A percentile compares a stretch with the other conserved stretches of the same genome.
Evolutionary conservation across 176 grass and related monocot genomes (phyloP).

Genomic region (Typha latifolia): DNA sequence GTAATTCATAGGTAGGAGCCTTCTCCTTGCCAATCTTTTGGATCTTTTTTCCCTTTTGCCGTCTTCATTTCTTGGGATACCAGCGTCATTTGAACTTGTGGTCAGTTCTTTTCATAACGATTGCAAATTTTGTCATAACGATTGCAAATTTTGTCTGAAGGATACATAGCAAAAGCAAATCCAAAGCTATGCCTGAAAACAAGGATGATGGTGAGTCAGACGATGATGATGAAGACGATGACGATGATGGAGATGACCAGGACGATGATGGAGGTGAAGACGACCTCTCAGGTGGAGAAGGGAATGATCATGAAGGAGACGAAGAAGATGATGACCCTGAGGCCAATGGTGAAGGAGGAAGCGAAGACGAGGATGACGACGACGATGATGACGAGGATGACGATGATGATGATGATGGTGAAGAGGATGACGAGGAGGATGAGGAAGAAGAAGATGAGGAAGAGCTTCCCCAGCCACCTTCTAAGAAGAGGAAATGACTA

Average conservation of each 20-base stretch:
- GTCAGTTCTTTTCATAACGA: background rate
- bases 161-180: constrained; percentile 28
- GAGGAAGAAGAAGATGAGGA: constrained; percentile 22
- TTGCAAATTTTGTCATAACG: too few relatives aligned
- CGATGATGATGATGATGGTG: background rate
- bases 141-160: constrained; percentile 3
- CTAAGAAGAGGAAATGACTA: constrained; percentile 46
- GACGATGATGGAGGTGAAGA: constrained; percentile 29
- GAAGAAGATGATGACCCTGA: constrained; percentile 28
- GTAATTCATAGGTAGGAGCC: constrained; percentile 4
- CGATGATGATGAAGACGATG: constrained; percentile 35
- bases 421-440: constrained; percentile 19
- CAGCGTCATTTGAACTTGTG: background rate
- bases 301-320: constrained; percentile 19
- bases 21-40: background rate
- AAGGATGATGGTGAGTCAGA: constrained; percentile 46
- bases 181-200: constrained; percentile 21
- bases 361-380: constrained; percentile 10
- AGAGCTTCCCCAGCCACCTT: constrained; percentile 31
- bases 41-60: too few relatives aligned
- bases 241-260: constrained; percentile 16
- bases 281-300: constrained; percentile 20
- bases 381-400: constrained; percentile 4
- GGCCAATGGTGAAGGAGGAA: constrained; percentile 33
- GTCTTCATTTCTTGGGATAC: too few relatives aligned